These are phyloP conservation scores for Alisma plantagoaquatica DNA, from an alignment of 106 monocot genomes.

Conservation along the genomic window DNA sequence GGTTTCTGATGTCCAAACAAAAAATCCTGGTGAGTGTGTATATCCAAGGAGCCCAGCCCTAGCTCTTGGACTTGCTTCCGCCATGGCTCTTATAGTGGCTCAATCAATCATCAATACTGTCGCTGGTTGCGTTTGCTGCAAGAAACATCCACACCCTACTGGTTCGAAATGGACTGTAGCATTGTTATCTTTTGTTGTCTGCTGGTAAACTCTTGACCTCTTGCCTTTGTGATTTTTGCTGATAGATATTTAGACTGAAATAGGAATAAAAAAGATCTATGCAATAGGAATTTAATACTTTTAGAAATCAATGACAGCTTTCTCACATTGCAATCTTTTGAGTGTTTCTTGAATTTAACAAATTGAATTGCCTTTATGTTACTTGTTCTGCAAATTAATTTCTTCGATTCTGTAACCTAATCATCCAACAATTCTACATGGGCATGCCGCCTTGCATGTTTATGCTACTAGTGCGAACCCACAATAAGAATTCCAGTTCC, in stretches of 20 bases:
- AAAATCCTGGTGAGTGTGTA: constrained; percentile 26
- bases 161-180: constrained; percentile 46
- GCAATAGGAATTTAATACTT: too few relatives aligned
- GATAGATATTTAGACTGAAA: too few relatives aligned
- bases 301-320: neutral
- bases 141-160: constrained; percentile 33
- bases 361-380: neutral
- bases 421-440: too few relatives aligned
- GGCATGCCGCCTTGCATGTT: too few relatives aligned
- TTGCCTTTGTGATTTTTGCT: neutral
- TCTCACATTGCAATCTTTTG: neutral
- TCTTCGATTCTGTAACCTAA: neutral
- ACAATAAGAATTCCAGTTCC: too few relatives aligned
- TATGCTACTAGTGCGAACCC: too few relatives aligned
- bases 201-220: constrained; percentile 47
- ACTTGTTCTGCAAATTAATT: neutral
- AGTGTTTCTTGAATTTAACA: neutral
- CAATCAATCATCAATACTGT: constrained; percentile 67
- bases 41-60: constrained; percentile 77
- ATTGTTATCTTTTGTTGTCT: constrained; percentile 57
- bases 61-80: constrained; percentile 52
- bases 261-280: too few relatives aligned
- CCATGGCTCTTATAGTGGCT: constrained; percentile 52
- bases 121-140: constrained; percentile 92
- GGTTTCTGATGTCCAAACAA: constrained; percentile 50